Base-by-base conservation (phyloP, 2,329 filamentous ascomycete species). In the Fusarium hostae region DNA sequence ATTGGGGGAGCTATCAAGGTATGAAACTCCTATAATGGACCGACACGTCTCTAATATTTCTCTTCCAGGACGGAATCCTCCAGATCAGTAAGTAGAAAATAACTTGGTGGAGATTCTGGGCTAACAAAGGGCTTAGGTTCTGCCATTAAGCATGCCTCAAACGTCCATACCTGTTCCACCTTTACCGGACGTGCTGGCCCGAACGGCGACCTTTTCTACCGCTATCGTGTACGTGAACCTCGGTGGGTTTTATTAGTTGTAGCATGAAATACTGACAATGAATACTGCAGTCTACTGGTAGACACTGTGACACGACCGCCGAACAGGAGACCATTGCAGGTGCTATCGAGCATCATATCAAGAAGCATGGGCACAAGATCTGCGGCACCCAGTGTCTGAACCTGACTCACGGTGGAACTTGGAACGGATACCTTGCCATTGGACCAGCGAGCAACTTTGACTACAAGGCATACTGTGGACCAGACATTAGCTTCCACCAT, bases 81-180 rank as follows among this genome's bases (percentile, higher is more conserved):
- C n/a, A 41, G 8, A 16, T 41, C 1, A 59, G 26, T 34, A 22
- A 26, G 35, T 22, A 6, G 1, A 11, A 3, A 9, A n/a, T 16
- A 16, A 13, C 3, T 2, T 2, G 6, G 8, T 11, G 16, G 6
- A 10, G 6, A 7, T 6, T 2, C 2, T 11, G 0, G 7, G 13
- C 34, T 40, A 41, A 59, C 11, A 1, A 4, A 5, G 3, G 0
- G 13, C 7, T 2, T 0, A 39, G 39, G 39, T 5, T 0, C 30
- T n/a, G 13, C 12, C 1, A 26, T 43, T 7, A 57, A 60, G n/a
- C 24, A 60, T 30, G 37, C 30, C 0, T 44, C 50, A 11, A 57
- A 57, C 2, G 12, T 18, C 5, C 1, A 44, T 13, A 57, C 39
- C 1, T 60, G 30, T 18, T 1, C 39, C 3, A 37, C 58, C 9